Conservation (phyloP, 2,329 filamentous ascomycete genomes). For the Microdochium nivale region DNA sequence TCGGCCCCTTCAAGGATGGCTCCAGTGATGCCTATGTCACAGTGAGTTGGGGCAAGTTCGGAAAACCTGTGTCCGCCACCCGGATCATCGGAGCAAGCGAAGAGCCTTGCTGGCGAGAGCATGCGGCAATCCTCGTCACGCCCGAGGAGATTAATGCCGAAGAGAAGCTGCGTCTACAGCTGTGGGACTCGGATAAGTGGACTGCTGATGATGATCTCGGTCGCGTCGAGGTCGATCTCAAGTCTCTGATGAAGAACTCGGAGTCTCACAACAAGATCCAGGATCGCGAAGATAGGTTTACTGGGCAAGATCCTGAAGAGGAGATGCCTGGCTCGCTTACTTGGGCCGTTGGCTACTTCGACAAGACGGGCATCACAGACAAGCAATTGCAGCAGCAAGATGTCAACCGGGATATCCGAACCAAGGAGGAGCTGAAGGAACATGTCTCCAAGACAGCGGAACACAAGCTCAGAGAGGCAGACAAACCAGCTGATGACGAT, state of each 20-base stretch:
- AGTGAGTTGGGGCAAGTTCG: conserved; percentile 71
- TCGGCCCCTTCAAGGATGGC: conserved; percentile 50
- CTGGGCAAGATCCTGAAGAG: conserved; percentile 55
- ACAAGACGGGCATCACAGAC: conserved; percentile 54
- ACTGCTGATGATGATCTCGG: conserved; percentile 69
- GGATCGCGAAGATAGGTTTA: conserved; percentile 56
- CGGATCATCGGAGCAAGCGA: conserved; percentile 57
- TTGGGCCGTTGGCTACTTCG: conserved; percentile 66
- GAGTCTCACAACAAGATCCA: conserved; percentile 54
- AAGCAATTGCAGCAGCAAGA: conserved; percentile 55
- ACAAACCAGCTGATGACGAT: conserved; percentile 43
- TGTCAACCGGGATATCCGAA: conserved; percentile 47
- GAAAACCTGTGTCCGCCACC: conserved; percentile 58
- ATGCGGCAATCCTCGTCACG: conserved; percentile 59
- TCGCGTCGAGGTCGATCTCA: conserved; percentile 60
- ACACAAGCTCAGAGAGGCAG: conserved; percentile 58
- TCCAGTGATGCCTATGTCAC: conserved; percentile 64
- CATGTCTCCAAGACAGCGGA: conserved; percentile 46
- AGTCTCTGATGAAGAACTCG: conserved; percentile 50
- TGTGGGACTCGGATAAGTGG: conserved; percentile 69
- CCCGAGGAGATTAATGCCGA: conserved; percentile 64
- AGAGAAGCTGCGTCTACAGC: conserved; percentile 58
- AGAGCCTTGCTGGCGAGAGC: conserved; percentile 64
- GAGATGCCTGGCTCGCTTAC: conserved; percentile 59
- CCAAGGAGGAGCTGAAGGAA: conserved; percentile 47